Evolutionary conservation across 1,284 basidiomycete species (phyloP).

Genomic region (Pseudozyma flocculosa): DNA sequence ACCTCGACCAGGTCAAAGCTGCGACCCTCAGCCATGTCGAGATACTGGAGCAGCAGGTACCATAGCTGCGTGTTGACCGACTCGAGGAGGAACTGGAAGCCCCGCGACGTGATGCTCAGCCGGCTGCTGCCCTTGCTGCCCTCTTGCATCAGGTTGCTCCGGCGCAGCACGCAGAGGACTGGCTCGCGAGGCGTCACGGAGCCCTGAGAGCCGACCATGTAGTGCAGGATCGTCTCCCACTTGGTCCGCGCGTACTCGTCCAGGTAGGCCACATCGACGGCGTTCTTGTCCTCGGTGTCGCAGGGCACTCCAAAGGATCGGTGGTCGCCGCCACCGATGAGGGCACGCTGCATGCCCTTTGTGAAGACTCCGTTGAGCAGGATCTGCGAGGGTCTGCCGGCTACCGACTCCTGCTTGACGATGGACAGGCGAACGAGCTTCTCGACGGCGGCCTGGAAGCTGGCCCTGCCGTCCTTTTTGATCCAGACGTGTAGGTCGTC

Average conservation of each 20-base stretch:
- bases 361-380: conserved; percentile 54
- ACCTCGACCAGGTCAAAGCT: conserved; percentile 86
- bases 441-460: conserved; percentile 27
- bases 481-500: conserved; percentile 82
- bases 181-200: conserved; percentile 72
- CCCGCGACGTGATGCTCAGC: conserved; percentile 81
- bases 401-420: conserved; percentile 19
- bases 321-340: conserved; percentile 71
- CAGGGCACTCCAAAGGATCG: conserved; percentile 87
- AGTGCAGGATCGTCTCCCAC: conserved; percentile 98
- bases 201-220: conserved; percentile 92
- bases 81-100: conserved; percentile 95
- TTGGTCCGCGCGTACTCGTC: conserved; percentile 84
- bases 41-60: conserved; percentile 88
- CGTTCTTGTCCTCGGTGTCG: conserved; percentile 54
- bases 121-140: conserved; percentile 1
- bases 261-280: conserved; percentile 68
- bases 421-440: conserved; percentile 38
- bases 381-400: conserved; percentile 60
- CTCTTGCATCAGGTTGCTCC: conserved; percentile 77
- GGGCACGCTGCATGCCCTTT: conserved; percentile 56
- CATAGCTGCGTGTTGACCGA: conserved; percentile 97
- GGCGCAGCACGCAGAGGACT: conserved; percentile 78
- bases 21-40: conserved; percentile 49
- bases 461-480: conserved; percentile 65